phyloP scores from a whole-genome alignment of 768 basidiomycete species.

The Kwoniella shandongensis region DNA sequence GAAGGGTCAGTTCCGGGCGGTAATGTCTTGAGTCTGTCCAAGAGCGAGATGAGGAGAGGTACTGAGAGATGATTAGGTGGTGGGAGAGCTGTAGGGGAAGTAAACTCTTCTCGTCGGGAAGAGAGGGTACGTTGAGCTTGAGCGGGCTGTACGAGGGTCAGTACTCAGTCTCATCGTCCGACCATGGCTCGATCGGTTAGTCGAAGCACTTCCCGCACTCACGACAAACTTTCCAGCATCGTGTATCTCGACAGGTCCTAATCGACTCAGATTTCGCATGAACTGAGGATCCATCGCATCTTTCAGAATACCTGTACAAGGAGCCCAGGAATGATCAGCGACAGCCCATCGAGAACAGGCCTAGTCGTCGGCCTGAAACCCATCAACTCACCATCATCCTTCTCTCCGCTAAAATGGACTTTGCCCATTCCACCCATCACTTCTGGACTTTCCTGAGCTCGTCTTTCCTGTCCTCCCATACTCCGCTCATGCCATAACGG shows the following conservation, averaged over 20 bases:
- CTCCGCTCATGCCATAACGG: constrained; percentile 16
- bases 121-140: constrained; percentile 47
- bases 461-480: constrained; percentile 24
- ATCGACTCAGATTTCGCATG: constrained; percentile 42
- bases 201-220: constrained; percentile 20
- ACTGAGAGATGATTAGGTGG: constrained; percentile 40
- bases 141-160: constrained; percentile 28
- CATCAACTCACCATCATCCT: constrained; percentile 44
- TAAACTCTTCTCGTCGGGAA: constrained; percentile 27
- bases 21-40: constrained; percentile 45
- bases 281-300: constrained; percentile 53
- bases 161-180: not conserved
- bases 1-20: constrained; percentile 20
- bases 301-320: constrained; percentile 34
- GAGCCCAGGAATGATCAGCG: too few species aligned
- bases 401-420: constrained; percentile 45
- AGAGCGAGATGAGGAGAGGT: constrained; percentile 39
- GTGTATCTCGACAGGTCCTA: constrained; percentile 49
- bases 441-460: not conserved
- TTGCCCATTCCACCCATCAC: constrained; percentile 26
- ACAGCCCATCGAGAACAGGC: not conserved
- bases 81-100: constrained; percentile 23
- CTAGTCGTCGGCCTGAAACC: too few species aligned
- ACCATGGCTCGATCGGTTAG: not conserved
- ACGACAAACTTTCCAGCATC: constrained; percentile 43